Base-by-base conservation (phyloP, 306 rosid genomes). In the Quercus wislizeni region DNA sequence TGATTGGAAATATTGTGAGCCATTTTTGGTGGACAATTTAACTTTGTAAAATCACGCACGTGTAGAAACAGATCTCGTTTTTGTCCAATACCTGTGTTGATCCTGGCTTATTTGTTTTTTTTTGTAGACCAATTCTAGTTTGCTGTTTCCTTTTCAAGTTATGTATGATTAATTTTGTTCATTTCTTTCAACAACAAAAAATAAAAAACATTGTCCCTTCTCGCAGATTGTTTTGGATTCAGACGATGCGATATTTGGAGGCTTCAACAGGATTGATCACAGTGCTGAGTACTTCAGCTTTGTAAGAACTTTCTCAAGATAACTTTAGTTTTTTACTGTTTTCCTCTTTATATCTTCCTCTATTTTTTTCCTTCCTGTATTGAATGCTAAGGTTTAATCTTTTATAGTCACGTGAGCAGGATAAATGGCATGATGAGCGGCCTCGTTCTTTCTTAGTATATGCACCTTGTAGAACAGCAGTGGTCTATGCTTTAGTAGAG, bases 191-290 rank as follows among this genome's bases (percentile, higher is more conserved):
- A 35, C 41, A 30, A 30, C 41, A 6, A 35, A 35, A 14, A 46
- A 52, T 23, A 23, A 19, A 69, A 20, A 58, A 35, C 41, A 72
- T 28, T 20, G 77, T 55, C 33, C 57, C 55, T 73, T 65, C 75
- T 74, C 80, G 21, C 89, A 90, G 99, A 86, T 95, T 85, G 97
- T 83, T 80, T 87, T 95, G 96, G 99, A 93, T 89, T 89, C 99
- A 6, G 98, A 93, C 80, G 89, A 88, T 56, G 49, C 79, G 12
- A 65, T 83, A 77, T 95, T 91, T 63, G 99, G 97, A 74, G 97
- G 98, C 69, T 91, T 86, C 87, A 71, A 52, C 75, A 88, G 98
- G 86, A 83, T 93, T 74, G 82, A 80, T 81, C 94, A 86, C 77
- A 35, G 63, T 41, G 94, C 96, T 20, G 97, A 93, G 77, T 88